Base-by-base conservation (phyloP, 805 yeast genomes). In the Ogataea pignaliae region DNA sequence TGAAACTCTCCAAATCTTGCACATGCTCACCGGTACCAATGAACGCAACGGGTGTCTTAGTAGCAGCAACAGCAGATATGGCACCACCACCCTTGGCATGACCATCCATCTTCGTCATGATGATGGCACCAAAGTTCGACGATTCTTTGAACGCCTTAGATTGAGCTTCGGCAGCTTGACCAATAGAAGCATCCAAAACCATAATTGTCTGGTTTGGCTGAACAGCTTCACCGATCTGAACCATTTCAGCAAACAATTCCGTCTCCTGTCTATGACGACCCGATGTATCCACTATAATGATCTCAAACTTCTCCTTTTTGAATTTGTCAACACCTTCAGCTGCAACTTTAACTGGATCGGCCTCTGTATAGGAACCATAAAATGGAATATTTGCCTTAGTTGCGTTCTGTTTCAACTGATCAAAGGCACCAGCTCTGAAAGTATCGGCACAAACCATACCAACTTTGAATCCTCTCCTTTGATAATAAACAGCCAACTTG, bases 71-170 rank as follows among this genome's bases (percentile, higher is more conserved):
- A 0, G 99, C 99, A 34, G 97, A 88, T 43, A 91, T 90, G 29
- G 99, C 99, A 73, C 99, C 99, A 69, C 99, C 99, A 64, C 99
- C 99, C 68, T 86, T 91, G 33, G 98, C 99, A 59, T 93, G 97
- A 41, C 98, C 98, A 67, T 91, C 99, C 95, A 91, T 82, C 65
- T 91, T 91, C 17, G 99, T 91, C 60, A 91, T 75, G 47, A 91
- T 85, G 51, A 91, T 91, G 21, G 97, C 89, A 56, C 99, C 99
- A 60, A 93, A 93, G 60, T 91, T 83, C 4, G 97, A 74, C 29
- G 90, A 79, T 41, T 90, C 96, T 65, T 91, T 93, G 70, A 91
- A 91, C 0, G 99, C 99, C 58, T 76, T 78, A 4, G 96, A 88
- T 67, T 91, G 99, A 8, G 85, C 76, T 70, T 91, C 97, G 2